Percentiles rank a stretch among this genome's conserved stretches.
These are phyloP conservation scores for Jacaranda copaia DNA, from an alignment of 257 asterid genomes.

Conservation along the genomic window DNA sequence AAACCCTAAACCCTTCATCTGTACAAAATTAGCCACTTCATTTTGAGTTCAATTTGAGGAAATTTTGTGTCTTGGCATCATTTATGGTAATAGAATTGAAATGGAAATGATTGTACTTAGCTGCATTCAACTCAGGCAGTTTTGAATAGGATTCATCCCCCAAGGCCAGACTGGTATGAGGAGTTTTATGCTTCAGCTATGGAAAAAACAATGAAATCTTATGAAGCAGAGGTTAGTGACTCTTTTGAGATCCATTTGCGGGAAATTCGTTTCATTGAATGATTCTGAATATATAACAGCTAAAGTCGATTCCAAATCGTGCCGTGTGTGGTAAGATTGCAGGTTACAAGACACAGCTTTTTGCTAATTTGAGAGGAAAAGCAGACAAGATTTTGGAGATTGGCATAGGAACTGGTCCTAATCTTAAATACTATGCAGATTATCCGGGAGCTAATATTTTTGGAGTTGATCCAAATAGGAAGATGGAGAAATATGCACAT, in stretches of 20 bases:
- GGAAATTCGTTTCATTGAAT: neutral
- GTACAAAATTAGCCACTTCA: neutral
- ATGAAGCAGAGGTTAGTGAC: slow-evolving; percentile 79
- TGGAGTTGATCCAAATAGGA: slow-evolving; percentile 83
- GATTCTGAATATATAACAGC: neutral
- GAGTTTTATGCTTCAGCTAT: slow-evolving; percentile 74
- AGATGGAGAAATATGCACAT: slow-evolving; percentile 84
- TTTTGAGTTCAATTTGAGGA: slow-evolving; percentile 1
- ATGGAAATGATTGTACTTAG: neutral
- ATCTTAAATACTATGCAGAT: slow-evolving; percentile 75
- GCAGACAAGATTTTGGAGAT: slow-evolving; percentile 70
- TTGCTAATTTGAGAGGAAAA: slow-evolving; percentile 71
- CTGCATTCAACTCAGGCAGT: slow-evolving; percentile 51
- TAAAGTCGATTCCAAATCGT: slow-evolving; percentile 5
- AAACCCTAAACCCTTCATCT: slow-evolving; percentile 8
- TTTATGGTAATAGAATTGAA: neutral
- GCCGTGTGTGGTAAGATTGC: slow-evolving; percentile 62
- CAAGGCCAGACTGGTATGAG: slow-evolving; percentile 95
- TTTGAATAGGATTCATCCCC: slow-evolving; percentile 77
- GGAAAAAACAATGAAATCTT: slow-evolving; percentile 63
- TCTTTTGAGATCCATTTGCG: neutral
- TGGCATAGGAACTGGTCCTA: slow-evolving; percentile 94
- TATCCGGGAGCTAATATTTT: slow-evolving; percentile 53
- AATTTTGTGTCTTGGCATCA: slow-evolving; percentile 17
- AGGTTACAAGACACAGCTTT: slow-evolving; percentile 70